These are phyloP conservation scores for Rhizopus sp. DNA, from an alignment of 371 early-diverging fungal genomes.

Conservation along the genomic window DNA sequence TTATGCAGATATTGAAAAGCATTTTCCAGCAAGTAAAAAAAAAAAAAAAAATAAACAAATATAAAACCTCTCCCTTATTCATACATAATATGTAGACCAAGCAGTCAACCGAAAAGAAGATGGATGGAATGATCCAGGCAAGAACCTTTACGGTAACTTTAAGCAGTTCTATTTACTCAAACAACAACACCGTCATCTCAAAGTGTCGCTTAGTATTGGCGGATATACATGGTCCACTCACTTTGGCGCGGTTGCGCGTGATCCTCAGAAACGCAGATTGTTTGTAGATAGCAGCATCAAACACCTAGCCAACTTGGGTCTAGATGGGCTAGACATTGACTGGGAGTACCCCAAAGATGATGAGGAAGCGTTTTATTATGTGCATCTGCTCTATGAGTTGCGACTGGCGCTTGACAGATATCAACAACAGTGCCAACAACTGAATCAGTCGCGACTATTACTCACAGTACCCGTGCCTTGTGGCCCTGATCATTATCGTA, in stretches of 20 bases:
- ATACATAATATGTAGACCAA: conserved; percentile 18
- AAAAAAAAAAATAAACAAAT: not conserved
- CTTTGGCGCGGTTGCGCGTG: conserved; percentile 75
- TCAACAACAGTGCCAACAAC: conserved; percentile 36
- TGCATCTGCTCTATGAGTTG: conserved; percentile 68
- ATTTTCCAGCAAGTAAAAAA: conserved; percentile 38
- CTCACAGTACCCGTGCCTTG: conserved; percentile 73
- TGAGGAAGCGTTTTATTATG: conserved; percentile 77
- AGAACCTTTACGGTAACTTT: conserved; percentile 77
- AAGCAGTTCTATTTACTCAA: conserved; percentile 80
- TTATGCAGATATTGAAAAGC: conserved; percentile 52
- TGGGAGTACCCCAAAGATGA: conserved; percentile 88
- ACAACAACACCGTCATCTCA: conserved; percentile 64
- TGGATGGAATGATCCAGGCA: conserved; percentile 63
- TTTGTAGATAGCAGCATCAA: conserved; percentile 67
- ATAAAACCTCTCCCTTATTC: not conserved
- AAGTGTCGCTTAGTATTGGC: conserved; percentile 79
- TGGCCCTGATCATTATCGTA: conserved; percentile 59
- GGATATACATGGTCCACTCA: conserved; percentile 89
- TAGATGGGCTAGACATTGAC: conserved; percentile 69
- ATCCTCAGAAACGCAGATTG: conserved; percentile 52
- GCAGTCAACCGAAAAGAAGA: conserved; percentile 54
- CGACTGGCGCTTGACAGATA: conserved; percentile 62
- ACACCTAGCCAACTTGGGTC: conserved; percentile 58
- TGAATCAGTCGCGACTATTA: conserved; percentile 55